These are phyloP conservation scores for Pseudocercospora fuligena DNA, from an alignment of 2,329 filamentous ascomycete genomes.

Conservation along the genomic window DNA sequence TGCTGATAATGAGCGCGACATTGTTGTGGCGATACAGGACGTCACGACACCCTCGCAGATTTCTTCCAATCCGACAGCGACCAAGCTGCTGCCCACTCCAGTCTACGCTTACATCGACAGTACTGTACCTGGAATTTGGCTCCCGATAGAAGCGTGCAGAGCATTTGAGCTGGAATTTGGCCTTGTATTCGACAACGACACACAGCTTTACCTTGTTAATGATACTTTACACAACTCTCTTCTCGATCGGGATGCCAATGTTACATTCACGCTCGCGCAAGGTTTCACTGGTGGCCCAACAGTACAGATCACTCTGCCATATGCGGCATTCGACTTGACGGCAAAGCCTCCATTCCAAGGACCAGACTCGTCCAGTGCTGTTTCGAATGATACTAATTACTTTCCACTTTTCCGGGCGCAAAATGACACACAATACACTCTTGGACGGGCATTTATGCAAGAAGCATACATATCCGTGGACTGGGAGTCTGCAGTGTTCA, in stretches of 20 bases:
- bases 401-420: slow-evolving; percentile 67
- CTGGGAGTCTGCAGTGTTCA: slow-evolving; percentile 54
- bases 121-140: slow-evolving; percentile 55
- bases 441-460: slow-evolving; percentile 72
- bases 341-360: slow-evolving; percentile 57
- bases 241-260: slow-evolving; percentile 46
- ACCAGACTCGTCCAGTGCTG: slow-evolving; percentile 3
- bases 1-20: slow-evolving; percentile 61
- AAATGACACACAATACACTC: slow-evolving; percentile 60
- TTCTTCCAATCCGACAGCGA: slow-evolving; percentile 37
- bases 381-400: slow-evolving; percentile 66
- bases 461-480: slow-evolving; percentile 62
- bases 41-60: slow-evolving; percentile 42
- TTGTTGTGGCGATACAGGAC: slow-evolving; percentile 61
- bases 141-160: slow-evolving; percentile 61
- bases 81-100: slow-evolving; percentile 45
- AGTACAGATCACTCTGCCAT: slow-evolving; percentile 54
- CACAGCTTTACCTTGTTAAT: slow-evolving; percentile 68
- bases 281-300: slow-evolving; percentile 41
- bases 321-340: slow-evolving; percentile 55
- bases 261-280: slow-evolving; percentile 52
- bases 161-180: slow-evolving; percentile 68
- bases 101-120: slow-evolving; percentile 54
- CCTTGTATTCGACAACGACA: slow-evolving; percentile 66
- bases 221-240: slow-evolving; percentile 61